Evolutionary conservation across 257 asterid genomes (phyloP).

Genomic region (Nicotiana attenuata): DNA sequence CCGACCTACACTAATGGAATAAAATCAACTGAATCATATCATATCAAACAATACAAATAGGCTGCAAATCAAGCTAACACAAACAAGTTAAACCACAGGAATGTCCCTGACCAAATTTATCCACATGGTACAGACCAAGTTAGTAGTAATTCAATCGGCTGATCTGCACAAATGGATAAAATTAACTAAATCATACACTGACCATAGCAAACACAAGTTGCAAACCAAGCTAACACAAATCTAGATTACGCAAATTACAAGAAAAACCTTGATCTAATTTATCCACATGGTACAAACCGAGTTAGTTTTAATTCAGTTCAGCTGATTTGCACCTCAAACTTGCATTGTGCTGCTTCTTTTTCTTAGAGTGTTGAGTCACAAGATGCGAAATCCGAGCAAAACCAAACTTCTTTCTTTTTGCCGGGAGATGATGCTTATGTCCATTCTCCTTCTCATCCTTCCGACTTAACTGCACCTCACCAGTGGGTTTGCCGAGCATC

Average conservation of each 20-base stretch:
- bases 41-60: neutral
- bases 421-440: conserved; percentile 26
- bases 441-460: conserved; percentile 46
- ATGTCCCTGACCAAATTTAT: neutral
- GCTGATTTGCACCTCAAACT: conserved; percentile 18
- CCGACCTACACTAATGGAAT: neutral
- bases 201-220: neutral
- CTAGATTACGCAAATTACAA: neutral
- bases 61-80: neutral
- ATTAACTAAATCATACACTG: conserved; percentile 5
- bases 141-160: conserved; percentile 4
- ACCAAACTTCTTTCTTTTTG: conserved; percentile 81
- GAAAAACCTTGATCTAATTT: neutral
- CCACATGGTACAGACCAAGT: neutral
- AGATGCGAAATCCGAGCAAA: conserved; percentile 66
- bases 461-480: conserved; percentile 17
- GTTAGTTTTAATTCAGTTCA: conserved; percentile 10
- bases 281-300: neutral
- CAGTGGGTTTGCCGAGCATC: conserved; percentile 54
- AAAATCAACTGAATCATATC: neutral
- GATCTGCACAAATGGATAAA: conserved; percentile 1
- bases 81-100: neutral
- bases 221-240: neutral
- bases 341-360: conserved; percentile 45
- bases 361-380: conserved; percentile 63